Conservation (phyloP, 345 rosid species). For the Rhizophora mangle region DNA sequence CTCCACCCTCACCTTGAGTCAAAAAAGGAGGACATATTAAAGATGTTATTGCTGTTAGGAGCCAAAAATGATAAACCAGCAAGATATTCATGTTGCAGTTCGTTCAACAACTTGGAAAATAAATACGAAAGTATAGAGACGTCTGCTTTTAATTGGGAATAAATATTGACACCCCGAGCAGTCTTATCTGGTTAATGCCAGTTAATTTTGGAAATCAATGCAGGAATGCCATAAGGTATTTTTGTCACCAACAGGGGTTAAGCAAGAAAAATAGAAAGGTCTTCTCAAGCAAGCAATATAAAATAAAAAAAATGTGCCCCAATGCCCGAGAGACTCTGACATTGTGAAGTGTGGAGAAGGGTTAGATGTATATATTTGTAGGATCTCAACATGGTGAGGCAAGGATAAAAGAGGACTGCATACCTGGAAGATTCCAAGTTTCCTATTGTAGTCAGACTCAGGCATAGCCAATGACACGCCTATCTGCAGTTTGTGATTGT, state of each 20-base stretch:
- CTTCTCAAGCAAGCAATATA: too few species aligned
- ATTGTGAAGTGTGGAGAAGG: not conserved
- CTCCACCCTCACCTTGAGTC: slow-evolving; percentile 31
- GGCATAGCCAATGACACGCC: slow-evolving; percentile 30
- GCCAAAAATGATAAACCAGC: not conserved
- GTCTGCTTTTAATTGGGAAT: too few species aligned
- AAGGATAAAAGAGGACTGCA: not conserved
- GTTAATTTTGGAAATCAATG: too few species aligned
- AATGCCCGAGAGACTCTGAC: not conserved
- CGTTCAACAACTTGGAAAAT: too few species aligned
- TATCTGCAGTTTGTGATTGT: slow-evolving; percentile 28
- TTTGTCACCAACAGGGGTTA: too few species aligned
- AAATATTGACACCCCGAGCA: too few species aligned
- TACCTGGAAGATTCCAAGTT: slow-evolving; percentile 40
- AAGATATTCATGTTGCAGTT: not conserved
- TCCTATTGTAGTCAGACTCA: slow-evolving; percentile 35
- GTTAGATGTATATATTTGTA: not conserved
- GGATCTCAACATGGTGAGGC: not conserved
- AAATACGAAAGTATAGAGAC: too few species aligned
- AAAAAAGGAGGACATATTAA: not conserved
- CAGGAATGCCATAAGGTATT: too few species aligned
- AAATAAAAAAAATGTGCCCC: too few species aligned
- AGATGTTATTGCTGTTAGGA: not conserved
- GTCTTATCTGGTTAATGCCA: too few species aligned
- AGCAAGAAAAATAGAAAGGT: too few species aligned